phyloP scores from a whole-genome alignment of 495 filamentous ascomycete species.

The Lindgomyces ingoldianus region DNA sequence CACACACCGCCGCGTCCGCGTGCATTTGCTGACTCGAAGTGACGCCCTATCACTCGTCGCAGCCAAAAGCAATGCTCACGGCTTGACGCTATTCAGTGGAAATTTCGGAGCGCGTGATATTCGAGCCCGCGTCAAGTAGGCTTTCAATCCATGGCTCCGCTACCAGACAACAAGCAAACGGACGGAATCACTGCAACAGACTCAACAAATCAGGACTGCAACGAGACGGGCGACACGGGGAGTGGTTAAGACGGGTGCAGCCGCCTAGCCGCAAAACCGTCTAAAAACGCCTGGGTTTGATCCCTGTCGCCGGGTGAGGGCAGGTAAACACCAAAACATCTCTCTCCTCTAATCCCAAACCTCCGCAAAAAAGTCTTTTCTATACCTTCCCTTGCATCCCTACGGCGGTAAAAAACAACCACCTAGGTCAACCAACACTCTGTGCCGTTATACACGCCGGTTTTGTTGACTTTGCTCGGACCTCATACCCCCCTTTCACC shows the following conservation, averaged over 20 bases:
- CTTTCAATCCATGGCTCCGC: background rate
- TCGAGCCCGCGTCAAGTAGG: background rate
- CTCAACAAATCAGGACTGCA: background rate
- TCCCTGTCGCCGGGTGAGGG: background rate
- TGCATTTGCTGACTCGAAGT: constrained; percentile 32
- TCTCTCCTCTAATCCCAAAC: background rate
- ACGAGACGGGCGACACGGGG: background rate
- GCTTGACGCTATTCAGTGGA: background rate
- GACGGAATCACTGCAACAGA: background rate
- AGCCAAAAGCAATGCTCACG: constrained; percentile 3
- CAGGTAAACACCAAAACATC: background rate
- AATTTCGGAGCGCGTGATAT: constrained; percentile 1
- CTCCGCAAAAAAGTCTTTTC: background rate
- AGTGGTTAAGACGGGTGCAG: background rate
- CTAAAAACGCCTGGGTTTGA: background rate
- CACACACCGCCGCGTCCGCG: constrained; percentile 15
- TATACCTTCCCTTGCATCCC: background rate
- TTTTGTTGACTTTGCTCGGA: background rate
- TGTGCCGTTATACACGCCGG: background rate
- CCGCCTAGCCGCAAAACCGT: background rate
- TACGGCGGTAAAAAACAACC: background rate
- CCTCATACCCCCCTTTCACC: background rate
- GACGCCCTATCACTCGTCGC: constrained; percentile 2
- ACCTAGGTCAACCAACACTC: background rate
- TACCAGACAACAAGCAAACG: background rate